phyloP scores from a whole-genome alignment of 2,329 filamentous ascomycete species.

The Aspergillus spinulosporus region DNA sequence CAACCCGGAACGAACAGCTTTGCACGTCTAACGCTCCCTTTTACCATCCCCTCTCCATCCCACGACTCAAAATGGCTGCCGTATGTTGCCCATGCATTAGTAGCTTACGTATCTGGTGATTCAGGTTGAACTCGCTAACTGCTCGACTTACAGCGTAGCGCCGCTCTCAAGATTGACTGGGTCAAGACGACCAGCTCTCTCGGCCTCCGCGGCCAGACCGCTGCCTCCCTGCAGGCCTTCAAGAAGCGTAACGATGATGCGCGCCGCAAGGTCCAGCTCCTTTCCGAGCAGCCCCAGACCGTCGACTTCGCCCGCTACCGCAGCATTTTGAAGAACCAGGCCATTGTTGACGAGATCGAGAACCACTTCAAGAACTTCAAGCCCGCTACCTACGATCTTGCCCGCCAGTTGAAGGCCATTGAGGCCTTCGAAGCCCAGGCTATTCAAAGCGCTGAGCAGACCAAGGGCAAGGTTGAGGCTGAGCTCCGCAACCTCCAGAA shows the following conservation, averaged over 20 bases:
- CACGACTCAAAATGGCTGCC: constrained; percentile 45
- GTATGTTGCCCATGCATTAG: constrained; percentile 30
- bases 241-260: constrained; percentile 99
- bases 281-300: constrained; percentile 78
- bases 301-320: constrained; percentile 97
- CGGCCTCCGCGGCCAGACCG: constrained; percentile 93
- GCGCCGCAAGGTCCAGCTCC: constrained; percentile 84
- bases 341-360: constrained; percentile 95
- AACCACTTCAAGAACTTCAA: constrained; percentile 90
- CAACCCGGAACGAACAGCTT: constrained; percentile 36
- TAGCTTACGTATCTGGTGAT: neutral
- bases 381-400: constrained; percentile 88
- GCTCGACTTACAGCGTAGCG: constrained; percentile 71
- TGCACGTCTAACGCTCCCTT: constrained; percentile 37
- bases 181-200: constrained; percentile 90
- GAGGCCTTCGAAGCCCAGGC: constrained; percentile 97
- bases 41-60: constrained; percentile 29
- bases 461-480: constrained; percentile 91
- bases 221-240: constrained; percentile 87
- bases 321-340: constrained; percentile 88
- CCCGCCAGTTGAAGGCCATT: constrained; percentile 94
- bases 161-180: constrained; percentile 99
- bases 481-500: constrained; percentile 92
- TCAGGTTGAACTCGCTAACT: constrained; percentile 24
- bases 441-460: constrained; percentile 93